Base-by-base conservation (phyloP, 169 alveolate genomes). In the Plasmodium coatneyi region DNA sequence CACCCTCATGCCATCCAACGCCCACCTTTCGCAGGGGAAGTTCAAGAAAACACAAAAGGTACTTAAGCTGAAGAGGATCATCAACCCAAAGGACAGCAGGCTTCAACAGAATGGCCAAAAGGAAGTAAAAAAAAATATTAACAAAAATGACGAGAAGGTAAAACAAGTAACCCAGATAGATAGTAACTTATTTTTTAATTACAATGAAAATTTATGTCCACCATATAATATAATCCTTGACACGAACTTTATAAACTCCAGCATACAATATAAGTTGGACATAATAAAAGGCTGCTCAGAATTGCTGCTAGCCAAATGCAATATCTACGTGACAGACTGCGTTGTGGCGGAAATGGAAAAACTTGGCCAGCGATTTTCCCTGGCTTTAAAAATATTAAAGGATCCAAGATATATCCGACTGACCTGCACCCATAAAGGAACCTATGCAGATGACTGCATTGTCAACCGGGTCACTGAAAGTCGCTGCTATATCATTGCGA, bases 371-470 rank as follows among this genome's bases (percentile, higher is more conserved):
- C 98, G 99, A 60, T 99, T 98, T 95, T 97, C 99, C 80, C 93
- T 99, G 71, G 99, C 99, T 14, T 95, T 99, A 49, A 98, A 97
- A 66, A 91, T 99, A 83, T 99, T 99, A n/a, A 98, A 98, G 96
- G 99, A 98, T 93, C 99, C 99, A 5, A 97, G 99, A 87, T 98
- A 98, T 93, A 97, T 96, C 82, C 97, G 99, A 82, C 97, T 98
- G 41, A 97, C 98, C 34, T 99, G 99, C 90, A 95, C 97, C 34
- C 99, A 99, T 95, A 97, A 97, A 74, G 99, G 99, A 10, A 99
- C 99, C 3, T 99, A 99, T 95, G 99, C 99, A 16, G 99, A 99
- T 95, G 99, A 99, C 96, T 99, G 99, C 95, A 93, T 99, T 28
- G 99, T 99, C 56, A 98, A 98, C 92, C 97, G 99, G 92, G 99